Evolutionary conservation across 495 filamentous ascomycete genomes (phyloP).

Genomic region (Aspergillus cavernicola): DNA sequence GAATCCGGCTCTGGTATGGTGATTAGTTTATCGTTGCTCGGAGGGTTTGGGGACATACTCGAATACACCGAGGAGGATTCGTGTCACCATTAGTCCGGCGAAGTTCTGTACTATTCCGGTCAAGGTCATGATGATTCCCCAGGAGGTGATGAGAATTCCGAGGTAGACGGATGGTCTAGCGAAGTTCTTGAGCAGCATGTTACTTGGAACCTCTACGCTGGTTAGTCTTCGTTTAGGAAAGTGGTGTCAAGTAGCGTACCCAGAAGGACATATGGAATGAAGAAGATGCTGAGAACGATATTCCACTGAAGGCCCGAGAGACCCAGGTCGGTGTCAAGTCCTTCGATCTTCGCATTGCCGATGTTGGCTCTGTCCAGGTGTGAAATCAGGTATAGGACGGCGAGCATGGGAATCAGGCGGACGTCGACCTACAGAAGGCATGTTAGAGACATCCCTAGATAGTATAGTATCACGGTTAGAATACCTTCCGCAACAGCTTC

Average conservation of each 20-base stretch:
- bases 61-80: conserved; percentile 43
- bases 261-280: conserved; percentile 65
- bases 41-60: conserved; percentile 33
- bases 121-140: conserved; percentile 50
- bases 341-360: conserved; percentile 74
- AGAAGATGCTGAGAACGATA: conserved; percentile 42
- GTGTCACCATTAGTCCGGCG: conserved; percentile 17
- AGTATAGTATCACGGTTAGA: too few relatives aligned
- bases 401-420: conserved; percentile 30
- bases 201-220: conserved; percentile 53
- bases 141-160: conserved; percentile 55
- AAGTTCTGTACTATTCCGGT: conserved; percentile 40
- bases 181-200: conserved; percentile 49
- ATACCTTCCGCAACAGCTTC: conserved; percentile 19
- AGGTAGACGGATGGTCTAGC: conserved; percentile 33
- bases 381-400: conserved; percentile 43
- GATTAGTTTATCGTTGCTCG: too few relatives aligned
- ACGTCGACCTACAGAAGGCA: conserved; percentile 19
- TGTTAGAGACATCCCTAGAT: not conserved
- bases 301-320: conserved; percentile 44
- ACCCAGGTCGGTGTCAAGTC: conserved; percentile 55
- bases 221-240: conserved; percentile 13
- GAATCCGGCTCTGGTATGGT: conserved; percentile 40
- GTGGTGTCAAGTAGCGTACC: conserved; percentile 32
- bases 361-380: conserved; percentile 61